phyloP scores from a whole-genome alignment of 2,329 filamentous ascomycete species.

The Chrysoporthe puriensis region DNA sequence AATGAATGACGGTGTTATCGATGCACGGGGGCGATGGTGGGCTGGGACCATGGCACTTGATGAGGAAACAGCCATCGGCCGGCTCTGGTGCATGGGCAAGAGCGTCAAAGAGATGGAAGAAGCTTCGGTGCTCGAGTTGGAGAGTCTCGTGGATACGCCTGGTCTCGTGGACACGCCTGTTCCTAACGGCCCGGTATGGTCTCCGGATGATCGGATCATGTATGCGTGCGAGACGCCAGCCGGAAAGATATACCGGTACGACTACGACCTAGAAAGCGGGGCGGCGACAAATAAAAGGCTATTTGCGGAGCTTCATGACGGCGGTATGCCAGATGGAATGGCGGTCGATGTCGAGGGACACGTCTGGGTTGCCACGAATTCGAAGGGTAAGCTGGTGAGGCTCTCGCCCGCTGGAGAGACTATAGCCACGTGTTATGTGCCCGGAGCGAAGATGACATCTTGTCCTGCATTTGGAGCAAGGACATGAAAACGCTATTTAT shows the following conservation, averaged over 20 bases:
- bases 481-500: conserved; percentile 29
- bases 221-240: conserved; percentile 25
- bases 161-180: conserved; percentile 30
- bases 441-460: conserved; percentile 29
- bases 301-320: conserved; percentile 20
- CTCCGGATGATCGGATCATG: conserved; percentile 30
- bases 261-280: conserved; percentile 19
- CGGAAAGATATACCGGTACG: conserved; percentile 20
- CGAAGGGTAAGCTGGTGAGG: conserved; percentile 29
- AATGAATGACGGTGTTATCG: conserved; percentile 35
- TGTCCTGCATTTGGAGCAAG: conserved; percentile 28
- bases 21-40: conserved; percentile 33
- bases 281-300: conserved; percentile 18
- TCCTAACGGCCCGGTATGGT: conserved; percentile 34
- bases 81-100: conserved; percentile 32
- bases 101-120: conserved; percentile 21
- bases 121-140: conserved; percentile 19
- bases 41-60: conserved; percentile 34
- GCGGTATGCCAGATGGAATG: conserved; percentile 25
- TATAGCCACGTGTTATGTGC: conserved; percentile 21
- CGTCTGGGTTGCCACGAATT: conserved; percentile 27
- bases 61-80: conserved; percentile 31
- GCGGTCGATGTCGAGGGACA: conserved; percentile 26
- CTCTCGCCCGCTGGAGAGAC: conserved; percentile 23
- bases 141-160: conserved; percentile 27